Evolutionary conservation across 805 yeast species (phyloP), one percentile per base, ranked within the genome.

Genomic region (Pichia rugopelliculosa): DNA sequence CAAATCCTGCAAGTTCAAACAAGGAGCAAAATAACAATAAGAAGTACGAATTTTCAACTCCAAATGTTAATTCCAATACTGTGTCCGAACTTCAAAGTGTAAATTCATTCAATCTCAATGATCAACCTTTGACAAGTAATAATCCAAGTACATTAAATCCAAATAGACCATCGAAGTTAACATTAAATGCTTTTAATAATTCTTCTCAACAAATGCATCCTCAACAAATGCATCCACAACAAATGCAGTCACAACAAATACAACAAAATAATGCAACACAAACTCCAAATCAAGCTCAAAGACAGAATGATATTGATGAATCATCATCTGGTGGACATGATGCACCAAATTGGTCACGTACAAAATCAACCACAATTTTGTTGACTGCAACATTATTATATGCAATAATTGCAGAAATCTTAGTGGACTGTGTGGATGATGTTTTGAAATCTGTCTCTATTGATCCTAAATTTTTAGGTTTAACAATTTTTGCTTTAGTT

Each of bases 291-390:
- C 55, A 30, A 21, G 15, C 38, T 15, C 49, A 22, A 39, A 27
- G 36, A 12, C 50, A 34, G 5, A 53, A 42, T 17, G 46, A 24
- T 13, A 40, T 24, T 12, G 41, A n/a, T 9, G 43, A 30, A 18
- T 70, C 64, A 37, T 64, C 58, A 12, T 63, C 59, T n/a, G 84
- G 84, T 6, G 95, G 95, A 1, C 97, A 91, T 57, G 97, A 89
- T 63, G 95, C 97, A 0, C 98, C 99, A 41, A 93, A 93, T 62
- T 93, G 99, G 99, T 83, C 96, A 7, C 77, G 91, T 58, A 69
- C 70, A 15, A 91, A 89, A 65, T 86, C 96, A 2, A 77, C 96
- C 0, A 76, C 84, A 17, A 90, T 93, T 46, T 71, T 93, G 41
- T 70, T 93, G 8, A 77, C 84, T 3, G 91, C 98, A 0, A 93